Evolutionary conservation across 768 basidiomycete species (phyloP), one percentile per base, ranked within the genome.

Genomic region (Gloeostereum incarnatum): DNA sequence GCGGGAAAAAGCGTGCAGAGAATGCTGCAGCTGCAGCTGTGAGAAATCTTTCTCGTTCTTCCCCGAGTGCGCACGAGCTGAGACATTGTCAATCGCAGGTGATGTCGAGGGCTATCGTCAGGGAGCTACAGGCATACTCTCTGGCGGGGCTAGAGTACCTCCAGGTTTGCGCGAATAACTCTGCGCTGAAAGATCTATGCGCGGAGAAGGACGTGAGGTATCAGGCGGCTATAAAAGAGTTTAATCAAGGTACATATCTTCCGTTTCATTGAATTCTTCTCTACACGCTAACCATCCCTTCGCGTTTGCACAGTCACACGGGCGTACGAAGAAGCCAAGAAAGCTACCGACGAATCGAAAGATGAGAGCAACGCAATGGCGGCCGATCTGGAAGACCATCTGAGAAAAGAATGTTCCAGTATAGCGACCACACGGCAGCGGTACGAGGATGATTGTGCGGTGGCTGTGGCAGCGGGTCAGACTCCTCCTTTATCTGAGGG

Each of bases 91-190:
- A 35, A 39, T 36, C 84, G 84, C 63, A 62, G n/a, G n/a, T n/a
- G 37, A 64, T 78, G 8, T 68, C 77, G 24, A 66, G 63, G 29
- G 60, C n/a, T n/a, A 66, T 77, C 6, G 73, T 84, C 30, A 51
- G 54, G 7, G 77, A 84, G 38, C 81, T n/a, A 85, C 55, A 54
- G 53, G 1, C 67, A 71, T 19, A 74, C 72, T 19, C 78, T 80
- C 1, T 62, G 62, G 4, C 58, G 68, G 81, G 76, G 5, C 63
- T 90, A 22, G 65, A 76, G 45, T 73, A 67, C 39, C 39, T 85
- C 17, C 87, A 89, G 49, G 62, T 78, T 20, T 63, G 65, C 19
- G 76, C 81, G 2, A 87, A 89, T 53, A 72, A 69, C 45, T 59
- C 58, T 2, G 77, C 76, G 1, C 63, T 91, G 20, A 69, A 84